Evolutionary conservation across 257 asterid genomes (phyloP).

Genomic region (Parsonsia alboflavescens): DNA sequence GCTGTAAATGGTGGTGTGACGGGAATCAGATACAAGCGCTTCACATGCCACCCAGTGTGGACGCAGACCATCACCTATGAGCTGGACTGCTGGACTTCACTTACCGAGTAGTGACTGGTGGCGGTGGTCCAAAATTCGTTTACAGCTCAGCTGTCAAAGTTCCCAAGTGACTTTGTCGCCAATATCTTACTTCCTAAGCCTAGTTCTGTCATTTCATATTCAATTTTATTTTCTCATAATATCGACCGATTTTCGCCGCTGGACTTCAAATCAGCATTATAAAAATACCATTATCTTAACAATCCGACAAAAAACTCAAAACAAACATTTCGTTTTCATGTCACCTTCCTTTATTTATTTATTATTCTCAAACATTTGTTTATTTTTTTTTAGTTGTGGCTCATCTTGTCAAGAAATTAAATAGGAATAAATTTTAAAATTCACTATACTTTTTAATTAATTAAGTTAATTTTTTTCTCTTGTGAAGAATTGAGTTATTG

Average conservation of each 20-base stretch:
- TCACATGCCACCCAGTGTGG: constrained; percentile 21
- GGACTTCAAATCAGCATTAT: constrained; percentile 6
- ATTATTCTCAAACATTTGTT: not conserved
- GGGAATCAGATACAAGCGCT: constrained; percentile 5
- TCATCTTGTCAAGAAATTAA: not conserved
- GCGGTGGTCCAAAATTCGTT: constrained; percentile 35
- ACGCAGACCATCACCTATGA: constrained; percentile 35
- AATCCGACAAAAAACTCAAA: constrained; percentile 2
- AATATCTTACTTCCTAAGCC: constrained; percentile 21
- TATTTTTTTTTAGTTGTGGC: not conserved
- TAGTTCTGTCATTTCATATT: constrained; percentile 17
- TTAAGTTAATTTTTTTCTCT: too few relatives aligned
- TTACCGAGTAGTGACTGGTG: constrained; percentile 17
- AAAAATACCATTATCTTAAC: constrained; percentile 11
- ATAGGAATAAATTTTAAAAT: too few relatives aligned
- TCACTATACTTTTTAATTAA: not conserved
- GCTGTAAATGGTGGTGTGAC: not conserved
- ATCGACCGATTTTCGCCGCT: too few relatives aligned
- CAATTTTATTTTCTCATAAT: not conserved
- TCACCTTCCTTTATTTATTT: not conserved
- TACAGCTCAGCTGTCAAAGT: constrained; percentile 45
- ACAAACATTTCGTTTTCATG: not conserved
- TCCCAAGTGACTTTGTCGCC: constrained; percentile 21
- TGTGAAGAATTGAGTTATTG: too few relatives aligned
- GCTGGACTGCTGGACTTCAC: constrained; percentile 45